Conservation (phyloP, 2,329 filamentous ascomycete species). For the Tolypocladium nubicola region DNA sequence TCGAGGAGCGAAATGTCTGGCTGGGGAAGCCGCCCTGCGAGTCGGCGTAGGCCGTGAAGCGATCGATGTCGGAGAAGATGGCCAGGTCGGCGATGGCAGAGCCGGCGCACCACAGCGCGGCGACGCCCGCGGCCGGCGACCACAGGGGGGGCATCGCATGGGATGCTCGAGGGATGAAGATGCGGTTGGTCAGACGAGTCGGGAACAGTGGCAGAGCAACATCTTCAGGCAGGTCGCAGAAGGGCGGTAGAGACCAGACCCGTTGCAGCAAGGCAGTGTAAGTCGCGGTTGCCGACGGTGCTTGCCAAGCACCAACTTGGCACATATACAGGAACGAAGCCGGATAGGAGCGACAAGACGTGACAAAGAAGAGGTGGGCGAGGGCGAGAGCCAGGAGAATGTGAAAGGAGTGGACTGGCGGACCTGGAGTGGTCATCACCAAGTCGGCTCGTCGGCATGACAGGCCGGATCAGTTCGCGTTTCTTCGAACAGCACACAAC, state of each 20-base stretch:
- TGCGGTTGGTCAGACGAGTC: background rate
- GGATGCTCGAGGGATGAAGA: background rate
- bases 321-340: too few relatives aligned
- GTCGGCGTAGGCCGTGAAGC: background rate
- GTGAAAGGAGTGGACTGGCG: too few relatives aligned
- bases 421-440: too few relatives aligned
- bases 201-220: too few relatives aligned
- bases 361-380: too few relatives aligned
- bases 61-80: background rate
- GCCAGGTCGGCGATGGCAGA: background rate
- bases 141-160: background rate
- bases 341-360: too few relatives aligned
- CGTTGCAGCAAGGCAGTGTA: background rate
- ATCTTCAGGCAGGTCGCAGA: background rate
- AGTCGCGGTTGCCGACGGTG: background rate
- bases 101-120: background rate
- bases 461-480: background rate
- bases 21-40: slow-evolving; percentile 13
- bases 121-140: background rate
- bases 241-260: background rate
- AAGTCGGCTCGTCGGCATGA: too few relatives aligned
- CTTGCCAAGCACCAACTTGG: too few relatives aligned
- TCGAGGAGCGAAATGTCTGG: slow-evolving; percentile 21
- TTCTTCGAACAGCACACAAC: background rate
- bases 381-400: too few relatives aligned